Conservation (phyloP, 139 green algal genomes). For the Monoraphidium neglectum region DNA sequence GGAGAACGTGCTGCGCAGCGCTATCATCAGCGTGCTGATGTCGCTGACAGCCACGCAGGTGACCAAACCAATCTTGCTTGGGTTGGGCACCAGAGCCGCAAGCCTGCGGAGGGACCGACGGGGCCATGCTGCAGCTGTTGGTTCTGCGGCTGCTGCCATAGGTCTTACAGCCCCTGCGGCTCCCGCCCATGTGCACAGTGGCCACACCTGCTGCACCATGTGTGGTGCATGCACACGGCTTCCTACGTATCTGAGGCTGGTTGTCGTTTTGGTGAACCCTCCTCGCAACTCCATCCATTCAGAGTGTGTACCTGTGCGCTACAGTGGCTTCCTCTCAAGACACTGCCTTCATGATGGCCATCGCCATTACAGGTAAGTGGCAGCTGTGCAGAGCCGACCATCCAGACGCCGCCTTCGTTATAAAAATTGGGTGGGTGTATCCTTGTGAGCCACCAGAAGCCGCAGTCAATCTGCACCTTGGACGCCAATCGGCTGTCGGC, state of each 20-base stretch:
- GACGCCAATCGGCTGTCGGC: too few relatives aligned
- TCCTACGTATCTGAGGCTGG: not conserved
- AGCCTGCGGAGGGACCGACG: not conserved
- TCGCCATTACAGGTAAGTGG: too few relatives aligned
- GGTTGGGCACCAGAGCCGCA: not conserved
- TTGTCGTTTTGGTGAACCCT: not conserved
- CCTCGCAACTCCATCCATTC: not conserved
- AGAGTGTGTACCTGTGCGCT: constrained; percentile 43
- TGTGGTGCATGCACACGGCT: not conserved
- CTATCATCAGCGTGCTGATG: constrained; percentile 24
- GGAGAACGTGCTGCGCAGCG: constrained; percentile 19
- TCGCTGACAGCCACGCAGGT: constrained; percentile 49
- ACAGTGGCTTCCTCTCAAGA: constrained; percentile 42
- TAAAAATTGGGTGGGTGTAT: too few relatives aligned
- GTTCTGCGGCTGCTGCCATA: not conserved
- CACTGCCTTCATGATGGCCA: constrained; percentile 50
- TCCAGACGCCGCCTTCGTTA: too few relatives aligned
- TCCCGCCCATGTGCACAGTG: not conserved
- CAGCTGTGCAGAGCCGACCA: too few relatives aligned
- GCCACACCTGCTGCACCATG: not conserved
- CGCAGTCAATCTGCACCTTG: too few relatives aligned
- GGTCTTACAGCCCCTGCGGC: not conserved
- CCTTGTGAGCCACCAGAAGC: too few relatives aligned
- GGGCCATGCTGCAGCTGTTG: constrained; percentile 16
- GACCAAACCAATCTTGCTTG: not conserved